Evolutionary conservation across 345 rosid species (phyloP).

Genomic region (Rhizophora mangle): DNA sequence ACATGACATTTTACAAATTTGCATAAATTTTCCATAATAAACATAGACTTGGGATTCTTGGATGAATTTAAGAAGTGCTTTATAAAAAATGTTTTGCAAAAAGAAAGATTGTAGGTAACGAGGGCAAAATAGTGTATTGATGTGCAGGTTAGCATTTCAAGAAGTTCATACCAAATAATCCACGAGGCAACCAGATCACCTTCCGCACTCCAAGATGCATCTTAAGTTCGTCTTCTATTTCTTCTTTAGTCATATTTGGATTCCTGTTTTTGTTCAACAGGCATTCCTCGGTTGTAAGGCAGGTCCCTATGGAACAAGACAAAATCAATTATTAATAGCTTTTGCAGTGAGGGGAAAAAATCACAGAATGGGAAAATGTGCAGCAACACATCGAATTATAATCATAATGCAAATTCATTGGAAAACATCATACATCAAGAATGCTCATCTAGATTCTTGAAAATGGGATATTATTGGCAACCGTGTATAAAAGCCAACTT

Average conservation of each 20-base stretch:
- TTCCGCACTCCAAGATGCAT: conserved; percentile 65
- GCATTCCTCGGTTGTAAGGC: conserved; percentile 92
- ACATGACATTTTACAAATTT: background rate
- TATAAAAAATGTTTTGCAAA: too few relatives aligned
- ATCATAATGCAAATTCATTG: too few relatives aligned
- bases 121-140: background rate
- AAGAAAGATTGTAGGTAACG: background rate
- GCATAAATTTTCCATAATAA: background rate
- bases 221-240: conserved; percentile 75
- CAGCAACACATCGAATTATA: background rate
- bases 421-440: too few relatives aligned
- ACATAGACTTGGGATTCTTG: too few relatives aligned
- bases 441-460: too few relatives aligned
- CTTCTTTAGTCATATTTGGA: conserved; percentile 64
- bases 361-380: background rate
- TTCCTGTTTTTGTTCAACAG: conserved; percentile 83
- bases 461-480: too few relatives aligned
- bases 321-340: background rate
- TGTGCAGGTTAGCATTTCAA: too few relatives aligned
- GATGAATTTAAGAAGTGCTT: background rate
- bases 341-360: background rate
- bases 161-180: conserved; percentile 59
- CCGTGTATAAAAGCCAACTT: too few relatives aligned
- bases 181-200: conserved; percentile 83
- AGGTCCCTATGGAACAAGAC: conserved; percentile 54